Percentiles rank a stretch among this genome's conserved stretches.
Evolutionary conservation across 352 stramenopile species (phyloP).

Genomic region (Aphanomyces cochlioides): DNA sequence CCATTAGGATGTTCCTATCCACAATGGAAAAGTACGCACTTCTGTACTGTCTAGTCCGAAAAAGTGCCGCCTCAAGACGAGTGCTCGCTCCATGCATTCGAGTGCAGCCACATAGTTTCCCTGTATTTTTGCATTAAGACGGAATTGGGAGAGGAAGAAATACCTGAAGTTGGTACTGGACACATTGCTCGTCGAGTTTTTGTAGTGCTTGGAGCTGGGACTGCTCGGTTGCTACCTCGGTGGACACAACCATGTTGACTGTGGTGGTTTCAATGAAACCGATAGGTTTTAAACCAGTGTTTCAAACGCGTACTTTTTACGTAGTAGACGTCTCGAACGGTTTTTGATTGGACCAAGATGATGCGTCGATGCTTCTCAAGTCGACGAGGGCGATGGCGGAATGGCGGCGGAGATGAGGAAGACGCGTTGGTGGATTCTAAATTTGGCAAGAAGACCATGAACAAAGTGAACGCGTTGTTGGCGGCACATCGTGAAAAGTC

Average conservation of each 20-base stretch:
- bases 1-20: not conserved
- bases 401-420: not conserved
- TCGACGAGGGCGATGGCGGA: too few relatives aligned
- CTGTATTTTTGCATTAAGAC: slow-evolving; percentile 34
- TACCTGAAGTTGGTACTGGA: slow-evolving; percentile 79
- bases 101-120: slow-evolving; percentile 91
- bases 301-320: not conserved
- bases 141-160: not conserved
- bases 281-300: not conserved
- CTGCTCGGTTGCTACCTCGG: slow-evolving; percentile 41
- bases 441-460: not conserved
- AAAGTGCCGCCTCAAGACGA: slow-evolving; percentile 89
- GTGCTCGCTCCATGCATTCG: slow-evolving; percentile 89
- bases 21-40: slow-evolving; percentile 40
- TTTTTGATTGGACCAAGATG: not conserved
- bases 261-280: slow-evolving; percentile 2
- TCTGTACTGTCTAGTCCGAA: slow-evolving; percentile 87
- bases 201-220: slow-evolving; percentile 86
- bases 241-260: slow-evolving; percentile 9
- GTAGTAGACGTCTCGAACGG: not conserved
- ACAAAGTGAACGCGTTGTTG: not conserved
- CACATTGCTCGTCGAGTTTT: slow-evolving; percentile 86
- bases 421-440: not conserved
- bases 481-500: not conserved
- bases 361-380: too few relatives aligned